Base-by-base conservation (phyloP, 495 filamentous ascomycete genomes). In the Chaetomium fimeti region DNA sequence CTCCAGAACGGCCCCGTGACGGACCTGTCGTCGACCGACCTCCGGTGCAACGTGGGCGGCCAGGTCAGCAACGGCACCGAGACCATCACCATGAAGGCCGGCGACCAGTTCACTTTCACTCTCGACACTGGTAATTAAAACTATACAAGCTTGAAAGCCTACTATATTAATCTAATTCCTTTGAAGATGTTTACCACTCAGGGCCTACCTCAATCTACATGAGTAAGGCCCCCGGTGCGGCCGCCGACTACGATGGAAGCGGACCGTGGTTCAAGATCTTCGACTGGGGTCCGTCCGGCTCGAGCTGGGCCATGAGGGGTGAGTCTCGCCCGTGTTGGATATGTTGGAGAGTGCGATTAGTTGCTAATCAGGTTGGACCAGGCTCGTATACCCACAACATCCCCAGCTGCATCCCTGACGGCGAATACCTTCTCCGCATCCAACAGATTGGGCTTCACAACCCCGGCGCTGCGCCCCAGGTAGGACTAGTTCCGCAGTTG, bases 361-460 rank as follows among this genome's bases (percentile, higher is more conserved):
- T 25, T 57, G 55, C 25, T 52, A 43, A 43, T 16, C 0, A 24
- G 53, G n/a, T 5, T 20, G 20, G 13, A 6, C 20, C 32, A 78
- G 77, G 69, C 65, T 72, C 75, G 28, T 87, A 85, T 72, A 75
- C 72, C 18, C 77, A 76, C 67, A 82, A 73, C 22, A 82, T 88
- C 63, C 85, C 85, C 2, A 73, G 74, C 65, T 77, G 75, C 49
- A 76, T 85, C 64, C 80, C 84, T 0, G 72, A 70, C 29, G 85
- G 86, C 54, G 81, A 87, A 56, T 88, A 88, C 62, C 82, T 88
- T 40, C 74, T 88, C 43, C 79, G 86, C 12, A 83, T 84, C 58
- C 84, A 88, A 67, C 79, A 82, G 51, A 77, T 87, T n/a, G 85
- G 79, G 8, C 78, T 86, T 69, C 83, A 87, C 74, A 86, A 86